phyloP scores from a whole-genome alignment of 1,139 yeast species.

The Trichomonascaceae sp. region DNA sequence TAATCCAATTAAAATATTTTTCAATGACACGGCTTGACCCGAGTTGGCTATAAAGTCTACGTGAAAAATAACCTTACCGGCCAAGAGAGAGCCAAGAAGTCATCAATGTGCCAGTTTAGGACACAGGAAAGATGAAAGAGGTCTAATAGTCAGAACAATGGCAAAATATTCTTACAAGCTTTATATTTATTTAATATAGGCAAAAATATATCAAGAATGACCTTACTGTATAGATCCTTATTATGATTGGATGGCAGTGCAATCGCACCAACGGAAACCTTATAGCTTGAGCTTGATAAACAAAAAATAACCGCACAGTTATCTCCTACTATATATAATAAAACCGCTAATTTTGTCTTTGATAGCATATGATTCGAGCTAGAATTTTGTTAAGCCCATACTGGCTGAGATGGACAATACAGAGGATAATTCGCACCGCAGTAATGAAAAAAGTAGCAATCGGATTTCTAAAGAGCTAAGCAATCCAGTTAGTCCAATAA shows the following conservation, averaged over 20 bases:
- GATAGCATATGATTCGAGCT: not conserved
- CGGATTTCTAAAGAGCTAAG: not conserved
- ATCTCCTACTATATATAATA: not conserved
- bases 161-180: too few relatives aligned
- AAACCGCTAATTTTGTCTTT: not conserved
- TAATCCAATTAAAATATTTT: not conserved
- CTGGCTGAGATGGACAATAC: not conserved
- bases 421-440: not conserved
- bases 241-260: not conserved
- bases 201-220: too few relatives aligned
- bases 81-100: not conserved
- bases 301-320: not conserved
- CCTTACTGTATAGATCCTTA: too few relatives aligned
- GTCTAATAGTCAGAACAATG: too few relatives aligned
- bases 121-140: too few relatives aligned
- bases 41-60: not conserved
- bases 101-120: not conserved
- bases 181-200: too few relatives aligned
- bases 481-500: not conserved
- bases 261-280: not conserved
- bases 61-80: not conserved
- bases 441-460: not conserved
- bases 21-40: not conserved
- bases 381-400: not conserved
- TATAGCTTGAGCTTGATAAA: not conserved